phyloP scores from a whole-genome alignment of 192 early-diverging fungal genomes.

The Coemansia sp. region DNA sequence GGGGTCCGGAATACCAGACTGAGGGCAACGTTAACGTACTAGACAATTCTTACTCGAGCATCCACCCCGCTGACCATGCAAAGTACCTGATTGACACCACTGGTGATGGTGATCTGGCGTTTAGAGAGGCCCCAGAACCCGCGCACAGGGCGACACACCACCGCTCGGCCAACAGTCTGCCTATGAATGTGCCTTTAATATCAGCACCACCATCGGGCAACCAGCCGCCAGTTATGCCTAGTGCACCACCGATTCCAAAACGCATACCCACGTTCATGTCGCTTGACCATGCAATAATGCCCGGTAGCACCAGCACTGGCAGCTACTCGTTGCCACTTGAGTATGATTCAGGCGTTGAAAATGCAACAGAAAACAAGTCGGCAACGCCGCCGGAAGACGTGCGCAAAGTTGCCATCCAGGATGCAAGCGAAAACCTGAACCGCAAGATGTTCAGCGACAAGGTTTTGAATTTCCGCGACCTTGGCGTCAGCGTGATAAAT shows the following conservation, averaged over 20 bases:
- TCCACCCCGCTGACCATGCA: slow-evolving; percentile 14
- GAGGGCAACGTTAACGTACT: slow-evolving; percentile 18
- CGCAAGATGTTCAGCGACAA: slow-evolving; percentile 43
- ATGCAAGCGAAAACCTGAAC: slow-evolving; percentile 24
- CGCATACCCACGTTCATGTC: slow-evolving; percentile 29
- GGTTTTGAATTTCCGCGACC: slow-evolving; percentile 52
- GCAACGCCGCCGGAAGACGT: slow-evolving; percentile 30
- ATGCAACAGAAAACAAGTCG: background rate
- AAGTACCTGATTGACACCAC: slow-evolving; percentile 22
- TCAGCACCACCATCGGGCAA: slow-evolving; percentile 25
- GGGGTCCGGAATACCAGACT: slow-evolving; percentile 8
- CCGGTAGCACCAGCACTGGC: slow-evolving; percentile 3
- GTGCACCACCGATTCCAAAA: slow-evolving; percentile 33
- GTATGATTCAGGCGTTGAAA: background rate
- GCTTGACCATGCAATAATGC: slow-evolving; percentile 9
- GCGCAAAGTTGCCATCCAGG: slow-evolving; percentile 32
- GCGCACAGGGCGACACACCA: slow-evolving; percentile 24
- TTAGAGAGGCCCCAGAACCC: slow-evolving; percentile 10
- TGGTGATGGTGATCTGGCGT: slow-evolving; percentile 7
- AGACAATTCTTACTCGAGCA: background rate
- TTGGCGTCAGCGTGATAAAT: slow-evolving; percentile 50
- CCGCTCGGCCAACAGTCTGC: slow-evolving; percentile 30
- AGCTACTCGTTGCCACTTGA: background rate
- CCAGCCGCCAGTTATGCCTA: slow-evolving; percentile 17
- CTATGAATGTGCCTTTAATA: slow-evolving; percentile 23